phyloP scores from a whole-genome alignment of 2,329 filamentous ascomycete genomes.

The Trichoderma atrobrunneum region DNA sequence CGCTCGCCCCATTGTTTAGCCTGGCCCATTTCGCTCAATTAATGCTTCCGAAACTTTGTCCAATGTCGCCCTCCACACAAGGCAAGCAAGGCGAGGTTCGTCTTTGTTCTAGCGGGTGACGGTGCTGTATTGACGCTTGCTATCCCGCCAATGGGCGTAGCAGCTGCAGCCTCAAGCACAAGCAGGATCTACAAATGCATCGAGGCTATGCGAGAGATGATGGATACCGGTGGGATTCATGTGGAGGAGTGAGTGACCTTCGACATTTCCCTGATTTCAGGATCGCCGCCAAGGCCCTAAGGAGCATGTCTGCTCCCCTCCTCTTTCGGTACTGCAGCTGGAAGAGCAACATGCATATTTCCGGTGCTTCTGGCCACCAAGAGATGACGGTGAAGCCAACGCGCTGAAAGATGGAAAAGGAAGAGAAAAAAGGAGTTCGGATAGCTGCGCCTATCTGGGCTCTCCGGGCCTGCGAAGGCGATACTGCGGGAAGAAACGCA shows the following conservation, averaged over 20 bases:
- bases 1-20: background rate
- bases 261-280: slow-evolving; percentile 10
- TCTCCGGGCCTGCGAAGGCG: background rate
- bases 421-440: background rate
- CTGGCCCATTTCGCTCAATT: background rate
- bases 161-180: background rate
- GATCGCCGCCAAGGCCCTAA: slow-evolving; percentile 9
- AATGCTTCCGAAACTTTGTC: background rate
- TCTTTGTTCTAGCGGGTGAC: background rate
- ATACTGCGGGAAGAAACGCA: background rate
- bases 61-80: background rate
- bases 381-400: background rate
- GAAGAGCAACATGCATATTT: background rate
- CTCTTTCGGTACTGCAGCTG: background rate
- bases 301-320: slow-evolving; percentile 3
- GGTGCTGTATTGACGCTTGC: background rate
- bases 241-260: background rate
- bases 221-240: background rate
- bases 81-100: background rate
- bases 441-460: background rate
- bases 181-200: slow-evolving; percentile 2
- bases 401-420: background rate
- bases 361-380: background rate
- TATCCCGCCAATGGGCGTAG: background rate
- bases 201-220: background rate